phyloP scores from a whole-genome alignment of 495 filamentous ascomycete genomes.

The Saxophila tyrrhenica region DNA sequence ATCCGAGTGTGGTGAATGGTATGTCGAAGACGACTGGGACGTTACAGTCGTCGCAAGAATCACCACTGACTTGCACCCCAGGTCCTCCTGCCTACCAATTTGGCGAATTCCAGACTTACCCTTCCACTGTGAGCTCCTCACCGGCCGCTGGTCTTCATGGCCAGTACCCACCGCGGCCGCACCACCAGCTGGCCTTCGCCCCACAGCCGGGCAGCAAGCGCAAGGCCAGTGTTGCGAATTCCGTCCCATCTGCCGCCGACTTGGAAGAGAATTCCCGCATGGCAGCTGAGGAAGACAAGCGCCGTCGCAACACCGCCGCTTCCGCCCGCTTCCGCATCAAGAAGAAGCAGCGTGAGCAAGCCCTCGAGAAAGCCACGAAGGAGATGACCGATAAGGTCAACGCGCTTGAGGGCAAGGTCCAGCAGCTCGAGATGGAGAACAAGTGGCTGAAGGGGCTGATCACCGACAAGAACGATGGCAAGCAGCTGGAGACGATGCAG shows the following conservation, averaged over 20 bases:
- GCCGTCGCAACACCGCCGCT: slow-evolving; percentile 89
- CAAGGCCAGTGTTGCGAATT: neutral
- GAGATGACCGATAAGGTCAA: slow-evolving; percentile 80
- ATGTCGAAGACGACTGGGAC: neutral
- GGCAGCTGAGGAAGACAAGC: slow-evolving; percentile 94
- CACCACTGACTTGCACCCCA: neutral
- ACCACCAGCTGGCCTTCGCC: slow-evolving; percentile 3
- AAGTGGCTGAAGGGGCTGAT: slow-evolving; percentile 91
- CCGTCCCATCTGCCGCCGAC: slow-evolving; percentile 25
- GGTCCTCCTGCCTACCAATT: slow-evolving; percentile 5
- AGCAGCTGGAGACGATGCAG: slow-evolving; percentile 16
- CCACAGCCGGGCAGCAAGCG: slow-evolving; percentile 10
- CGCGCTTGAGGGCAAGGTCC: slow-evolving; percentile 67
- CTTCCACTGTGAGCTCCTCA: neutral
- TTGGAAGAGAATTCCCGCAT: slow-evolving; percentile 60
- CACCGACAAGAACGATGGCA: slow-evolving; percentile 61
- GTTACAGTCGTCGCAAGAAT: slow-evolving; percentile 1
- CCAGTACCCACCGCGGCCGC: slow-evolving; percentile 11
- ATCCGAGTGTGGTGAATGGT: neutral
- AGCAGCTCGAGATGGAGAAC: slow-evolving; percentile 87
- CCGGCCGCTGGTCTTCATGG: neutral
- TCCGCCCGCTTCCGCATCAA: slow-evolving; percentile 92
- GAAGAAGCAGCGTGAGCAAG: slow-evolving; percentile 98
- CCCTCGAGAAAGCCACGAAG: slow-evolving; percentile 79
- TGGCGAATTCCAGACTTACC: slow-evolving; percentile 9